Evolutionary conservation across 179 eudicot genomes (phyloP).

Genomic region (Carnegiea gigantea): DNA sequence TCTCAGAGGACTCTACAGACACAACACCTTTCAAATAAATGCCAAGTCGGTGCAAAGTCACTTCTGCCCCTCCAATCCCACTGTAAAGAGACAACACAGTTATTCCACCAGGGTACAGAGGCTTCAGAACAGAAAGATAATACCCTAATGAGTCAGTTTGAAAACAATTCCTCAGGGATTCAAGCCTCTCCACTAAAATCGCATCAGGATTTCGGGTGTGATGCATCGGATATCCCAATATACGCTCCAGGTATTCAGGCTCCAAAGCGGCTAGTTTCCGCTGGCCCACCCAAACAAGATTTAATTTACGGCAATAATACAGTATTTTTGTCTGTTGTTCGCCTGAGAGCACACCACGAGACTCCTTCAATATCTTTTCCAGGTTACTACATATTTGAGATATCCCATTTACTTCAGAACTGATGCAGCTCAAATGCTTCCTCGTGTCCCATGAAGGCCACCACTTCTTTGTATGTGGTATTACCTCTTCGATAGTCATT

Average conservation of each 20-base stretch:
- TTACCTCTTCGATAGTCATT: slow-evolving; percentile 65
- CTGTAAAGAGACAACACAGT: slow-evolving; percentile 63
- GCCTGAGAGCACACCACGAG: slow-evolving; percentile 50
- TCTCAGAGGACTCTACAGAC: slow-evolving; percentile 71
- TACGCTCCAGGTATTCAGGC: slow-evolving; percentile 64
- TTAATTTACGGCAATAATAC: slow-evolving; percentile 52
- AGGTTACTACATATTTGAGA: slow-evolving; percentile 60
- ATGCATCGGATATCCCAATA: slow-evolving; percentile 70
- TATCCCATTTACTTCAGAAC: slow-evolving; percentile 44
- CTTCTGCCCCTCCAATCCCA: slow-evolving; percentile 87
- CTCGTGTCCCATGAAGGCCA: slow-evolving; percentile 97
- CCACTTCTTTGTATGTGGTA: slow-evolving; percentile 69
- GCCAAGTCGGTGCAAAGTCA: slow-evolving; percentile 74
- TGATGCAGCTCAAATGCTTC: slow-evolving; percentile 65
- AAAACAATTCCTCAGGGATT: slow-evolving; percentile 60
- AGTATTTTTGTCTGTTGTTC: slow-evolving; percentile 64
- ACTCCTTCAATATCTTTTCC: slow-evolving; percentile 42
- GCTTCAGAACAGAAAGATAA: slow-evolving; percentile 67
- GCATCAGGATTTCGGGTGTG: slow-evolving; percentile 63
- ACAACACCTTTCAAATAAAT: slow-evolving; percentile 73
- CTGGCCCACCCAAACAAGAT: slow-evolving; percentile 75
- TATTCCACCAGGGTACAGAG: slow-evolving; percentile 63
- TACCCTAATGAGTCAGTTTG: slow-evolving; percentile 84
- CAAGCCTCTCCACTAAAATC: slow-evolving; percentile 54
- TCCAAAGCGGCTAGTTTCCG: slow-evolving; percentile 61